Percentiles rank a stretch among this genome's conserved stretches.
Conservation (phyloP, 495 filamentous ascomycete genomes). For the Astrothelium macrocarpum region DNA sequence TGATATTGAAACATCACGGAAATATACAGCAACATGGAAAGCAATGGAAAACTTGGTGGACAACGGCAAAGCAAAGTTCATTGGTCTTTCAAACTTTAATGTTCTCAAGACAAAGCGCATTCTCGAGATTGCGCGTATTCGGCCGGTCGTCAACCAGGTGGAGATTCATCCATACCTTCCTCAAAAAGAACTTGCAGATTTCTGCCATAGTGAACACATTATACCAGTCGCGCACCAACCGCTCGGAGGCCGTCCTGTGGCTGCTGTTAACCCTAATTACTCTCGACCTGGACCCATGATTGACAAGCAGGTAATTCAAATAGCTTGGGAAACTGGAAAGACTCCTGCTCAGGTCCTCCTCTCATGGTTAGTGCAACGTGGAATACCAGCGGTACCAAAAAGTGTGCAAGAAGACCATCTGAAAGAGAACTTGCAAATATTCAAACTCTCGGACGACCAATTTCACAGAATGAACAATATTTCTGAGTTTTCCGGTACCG, state of each 20-base stretch:
- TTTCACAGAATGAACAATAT: slow-evolving; percentile 14
- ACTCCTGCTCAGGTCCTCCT: slow-evolving; percentile 36
- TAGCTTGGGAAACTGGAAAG: slow-evolving; percentile 31
- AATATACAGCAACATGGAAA: slow-evolving; percentile 32
- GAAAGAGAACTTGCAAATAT: slow-evolving; percentile 28
- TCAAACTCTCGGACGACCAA: slow-evolving; percentile 13
- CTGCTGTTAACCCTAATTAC: slow-evolving; percentile 20
- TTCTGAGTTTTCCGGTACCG: neutral
- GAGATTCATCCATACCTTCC: slow-evolving; percentile 24
- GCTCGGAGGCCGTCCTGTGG: slow-evolving; percentile 33
- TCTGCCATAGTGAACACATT: slow-evolving; percentile 35
- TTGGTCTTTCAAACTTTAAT: slow-evolving; percentile 52
- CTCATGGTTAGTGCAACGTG: slow-evolving; percentile 43
- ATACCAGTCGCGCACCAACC: slow-evolving; percentile 45
- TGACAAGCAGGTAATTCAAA: slow-evolving; percentile 21
- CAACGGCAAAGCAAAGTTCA: slow-evolving; percentile 47
- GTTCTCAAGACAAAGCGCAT: slow-evolving; percentile 22
- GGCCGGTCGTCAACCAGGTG: slow-evolving; percentile 21
- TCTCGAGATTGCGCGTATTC: slow-evolving; percentile 11
- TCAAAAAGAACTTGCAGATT: slow-evolving; percentile 20
- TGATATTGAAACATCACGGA: neutral
- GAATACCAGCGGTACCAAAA: slow-evolving; percentile 42
- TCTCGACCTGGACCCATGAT: slow-evolving; percentile 21
- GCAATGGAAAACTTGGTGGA: slow-evolving; percentile 48
- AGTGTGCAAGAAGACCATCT: slow-evolving; percentile 41